Percentiles rank a stretch among this genome's conserved stretches.
Conservation (phyloP, 345 rosid species). For the Eucalyptus erythrocorys region DNA sequence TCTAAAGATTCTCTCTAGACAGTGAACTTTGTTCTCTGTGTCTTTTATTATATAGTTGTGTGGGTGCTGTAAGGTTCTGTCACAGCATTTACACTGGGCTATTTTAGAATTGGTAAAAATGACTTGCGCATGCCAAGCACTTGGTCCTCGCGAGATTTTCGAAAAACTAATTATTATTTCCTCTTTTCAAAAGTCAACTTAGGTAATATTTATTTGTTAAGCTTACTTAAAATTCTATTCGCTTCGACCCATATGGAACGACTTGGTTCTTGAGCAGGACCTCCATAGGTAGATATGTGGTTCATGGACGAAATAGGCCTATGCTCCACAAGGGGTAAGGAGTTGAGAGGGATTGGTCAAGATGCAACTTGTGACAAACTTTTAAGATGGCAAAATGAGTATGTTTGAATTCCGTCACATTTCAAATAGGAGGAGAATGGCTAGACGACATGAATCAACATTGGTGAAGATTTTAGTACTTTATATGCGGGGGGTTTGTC, state of each 20-base stretch:
- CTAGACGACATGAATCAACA: fast-evolving
- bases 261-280: fast-evolving
- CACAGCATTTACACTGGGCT: not conserved
- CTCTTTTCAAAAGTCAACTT: not conserved
- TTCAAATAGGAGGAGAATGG: not conserved
- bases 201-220: not conserved
- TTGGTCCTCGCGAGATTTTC: not conserved
- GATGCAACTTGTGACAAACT: fast-evolving
- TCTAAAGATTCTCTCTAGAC: not conserved
- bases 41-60: not conserved
- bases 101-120: not conserved
- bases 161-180: not conserved
- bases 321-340: fast-evolving
- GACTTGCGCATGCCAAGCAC: not conserved
- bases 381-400: fast-evolving
- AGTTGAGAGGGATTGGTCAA: not conserved
- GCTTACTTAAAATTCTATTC: not conserved
- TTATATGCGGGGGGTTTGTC: not conserved
- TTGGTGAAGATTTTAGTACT: not conserved
- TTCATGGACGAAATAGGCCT: fast-evolving
- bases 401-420: fast-evolving
- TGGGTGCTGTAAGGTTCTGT: not conserved
- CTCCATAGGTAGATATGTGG: fast-evolving
- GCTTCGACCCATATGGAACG: not conserved
- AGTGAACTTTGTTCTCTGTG: not conserved